A percentile compares a stretch with the other conserved stretches of the same genome.
Evolutionary conservation across 2,329 filamentous ascomycete species (phyloP).

Genomic region (Verticillium longisporum): DNA sequence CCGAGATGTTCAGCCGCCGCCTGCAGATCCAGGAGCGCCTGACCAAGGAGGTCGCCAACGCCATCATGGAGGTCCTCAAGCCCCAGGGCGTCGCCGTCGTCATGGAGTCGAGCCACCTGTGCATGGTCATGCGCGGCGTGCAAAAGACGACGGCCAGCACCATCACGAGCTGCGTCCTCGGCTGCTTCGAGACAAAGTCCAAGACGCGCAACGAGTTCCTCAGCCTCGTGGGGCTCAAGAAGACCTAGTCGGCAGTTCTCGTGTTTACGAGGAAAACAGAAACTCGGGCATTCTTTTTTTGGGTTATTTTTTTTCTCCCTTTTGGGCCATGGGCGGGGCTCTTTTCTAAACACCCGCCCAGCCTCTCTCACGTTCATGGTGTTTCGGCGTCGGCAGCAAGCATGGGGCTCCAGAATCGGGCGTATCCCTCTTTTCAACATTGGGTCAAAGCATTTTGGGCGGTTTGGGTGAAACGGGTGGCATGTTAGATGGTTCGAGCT

Average conservation of each 20-base stretch:
- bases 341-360: background rate
- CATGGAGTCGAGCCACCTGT: conserved; percentile 93
- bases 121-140: conserved; percentile 99
- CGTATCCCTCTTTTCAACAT: conserved; percentile 13
- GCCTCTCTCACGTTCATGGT: background rate
- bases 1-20: conserved; percentile 91
- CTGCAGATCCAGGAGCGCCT: conserved; percentile 95
- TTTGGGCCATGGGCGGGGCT: background rate
- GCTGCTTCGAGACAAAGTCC: conserved; percentile 84
- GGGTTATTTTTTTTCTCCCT: no score
- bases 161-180: conserved; percentile 96
- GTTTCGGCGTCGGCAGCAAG: background rate
- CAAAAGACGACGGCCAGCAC: conserved; percentile 83
- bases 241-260: background rate
- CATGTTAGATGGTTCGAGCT: conserved; percentile 10
- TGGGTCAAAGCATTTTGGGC: conserved; percentile 11
- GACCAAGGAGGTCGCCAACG: conserved; percentile 91
- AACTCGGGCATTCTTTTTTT: no score
- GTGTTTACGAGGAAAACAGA: no score
- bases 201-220: conserved; percentile 96
- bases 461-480: conserved; percentile 3
- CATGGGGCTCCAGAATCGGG: conserved; percentile 6
- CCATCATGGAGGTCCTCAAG: conserved; percentile 86
- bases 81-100: conserved; percentile 94
- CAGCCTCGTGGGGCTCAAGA: conserved; percentile 64